Evolutionary conservation across 2,329 filamentous ascomycete species (phyloP).

Genomic region (Lithohypha guttulata): DNA sequence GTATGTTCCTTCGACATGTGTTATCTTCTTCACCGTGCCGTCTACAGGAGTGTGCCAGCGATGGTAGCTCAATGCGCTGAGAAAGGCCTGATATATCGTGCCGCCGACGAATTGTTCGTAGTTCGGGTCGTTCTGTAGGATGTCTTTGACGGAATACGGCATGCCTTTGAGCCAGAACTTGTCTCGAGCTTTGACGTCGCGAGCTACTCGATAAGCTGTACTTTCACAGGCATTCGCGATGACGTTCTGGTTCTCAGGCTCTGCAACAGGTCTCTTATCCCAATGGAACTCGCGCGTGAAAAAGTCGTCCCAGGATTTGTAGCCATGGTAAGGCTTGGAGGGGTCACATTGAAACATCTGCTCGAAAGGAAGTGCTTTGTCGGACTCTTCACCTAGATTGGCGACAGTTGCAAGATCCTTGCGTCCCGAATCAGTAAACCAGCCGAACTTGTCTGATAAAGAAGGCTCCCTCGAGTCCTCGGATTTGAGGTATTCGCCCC

Average conservation of each 20-base stretch:
- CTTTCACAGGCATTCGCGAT: constrained; percentile 58
- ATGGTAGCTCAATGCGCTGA: constrained; percentile 58
- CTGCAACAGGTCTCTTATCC: constrained; percentile 47
- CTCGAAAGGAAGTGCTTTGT: constrained; percentile 21
- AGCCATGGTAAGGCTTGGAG: constrained; percentile 39
- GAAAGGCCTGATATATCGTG: constrained; percentile 60
- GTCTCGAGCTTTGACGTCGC: constrained; percentile 45
- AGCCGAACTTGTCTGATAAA: constrained; percentile 32
- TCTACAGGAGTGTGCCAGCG: constrained; percentile 59
- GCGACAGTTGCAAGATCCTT: constrained; percentile 28
- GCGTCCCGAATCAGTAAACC: constrained; percentile 31
- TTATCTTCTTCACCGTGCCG: constrained; percentile 49
- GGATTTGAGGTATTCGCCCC: constrained; percentile 35
- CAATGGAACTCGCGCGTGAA: constrained; percentile 52
- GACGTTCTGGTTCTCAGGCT: constrained; percentile 42
- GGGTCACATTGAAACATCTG: constrained; percentile 26
- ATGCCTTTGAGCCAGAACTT: constrained; percentile 60
- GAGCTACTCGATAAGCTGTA: constrained; percentile 43
- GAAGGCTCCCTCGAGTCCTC: constrained; percentile 46
- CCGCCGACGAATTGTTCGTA: constrained; percentile 49
- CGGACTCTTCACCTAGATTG: constrained; percentile 19
- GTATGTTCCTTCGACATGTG: constrained; percentile 54
- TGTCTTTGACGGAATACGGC: constrained; percentile 56
- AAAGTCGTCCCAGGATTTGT: constrained; percentile 59
- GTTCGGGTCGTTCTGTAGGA: constrained; percentile 48